Evolutionary conservation across 2,329 filamentous ascomycete species (phyloP).

Genomic region (Karstenula rhodostoma): DNA sequence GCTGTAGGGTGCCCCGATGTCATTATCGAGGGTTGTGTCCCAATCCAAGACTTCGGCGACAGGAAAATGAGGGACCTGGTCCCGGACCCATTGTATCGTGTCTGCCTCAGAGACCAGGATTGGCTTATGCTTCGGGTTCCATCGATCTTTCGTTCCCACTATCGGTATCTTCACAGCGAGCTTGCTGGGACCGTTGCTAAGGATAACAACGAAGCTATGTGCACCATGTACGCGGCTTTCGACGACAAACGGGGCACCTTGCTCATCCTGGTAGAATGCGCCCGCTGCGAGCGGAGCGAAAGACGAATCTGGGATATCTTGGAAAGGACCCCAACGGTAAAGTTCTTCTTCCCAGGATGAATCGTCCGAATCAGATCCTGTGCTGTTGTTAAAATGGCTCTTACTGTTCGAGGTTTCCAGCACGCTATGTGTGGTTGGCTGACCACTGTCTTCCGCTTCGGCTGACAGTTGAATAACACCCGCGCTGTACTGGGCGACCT

Average conservation of each 20-base stretch:
- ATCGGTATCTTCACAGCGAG: constrained; percentile 16
- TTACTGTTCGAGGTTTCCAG: too few relatives aligned
- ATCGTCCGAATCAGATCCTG: too few relatives aligned
- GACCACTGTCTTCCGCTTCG: too few relatives aligned
- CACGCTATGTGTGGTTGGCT: too few relatives aligned
- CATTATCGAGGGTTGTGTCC: constrained; percentile 23
- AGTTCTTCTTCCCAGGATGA: not conserved
- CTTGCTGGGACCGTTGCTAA: not conserved
- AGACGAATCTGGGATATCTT: not conserved
- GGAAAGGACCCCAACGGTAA: not conserved
- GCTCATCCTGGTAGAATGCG: not conserved
- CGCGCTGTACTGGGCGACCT: not conserved
- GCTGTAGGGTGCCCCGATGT: constrained; percentile 22
- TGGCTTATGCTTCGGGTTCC: constrained; percentile 17
- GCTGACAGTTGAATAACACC: too few relatives aligned
- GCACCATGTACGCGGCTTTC: not conserved
- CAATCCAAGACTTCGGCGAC: constrained; percentile 20
- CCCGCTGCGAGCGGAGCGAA: not conserved
- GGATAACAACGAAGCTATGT: not conserved
- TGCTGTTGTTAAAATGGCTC: too few relatives aligned
- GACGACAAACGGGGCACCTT: not conserved
- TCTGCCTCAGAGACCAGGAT: constrained; percentile 17
- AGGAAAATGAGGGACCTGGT: constrained; percentile 14
- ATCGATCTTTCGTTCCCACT: constrained; percentile 17
- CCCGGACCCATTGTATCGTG: constrained; percentile 17